Evolutionary conservation across 192 early-diverging fungal species (phyloP).

Genomic region (Gorgonomyces haynaldii): DNA sequence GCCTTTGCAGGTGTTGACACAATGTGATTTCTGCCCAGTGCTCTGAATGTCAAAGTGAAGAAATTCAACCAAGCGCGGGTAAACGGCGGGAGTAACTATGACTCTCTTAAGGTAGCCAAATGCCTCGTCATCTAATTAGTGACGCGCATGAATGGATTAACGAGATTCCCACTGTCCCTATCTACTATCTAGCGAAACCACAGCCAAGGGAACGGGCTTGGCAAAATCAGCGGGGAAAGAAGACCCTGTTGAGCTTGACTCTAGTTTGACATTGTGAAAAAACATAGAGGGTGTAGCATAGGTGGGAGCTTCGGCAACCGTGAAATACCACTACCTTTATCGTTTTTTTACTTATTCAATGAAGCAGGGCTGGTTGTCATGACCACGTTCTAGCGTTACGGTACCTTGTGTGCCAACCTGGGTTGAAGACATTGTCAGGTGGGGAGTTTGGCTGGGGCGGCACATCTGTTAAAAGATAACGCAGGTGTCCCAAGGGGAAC

Average conservation of each 20-base stretch:
- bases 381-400: conserved; percentile 21
- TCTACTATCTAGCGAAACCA: conserved; percentile 64
- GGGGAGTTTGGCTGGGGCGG: conserved; percentile 68
- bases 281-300: conserved; percentile 63
- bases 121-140: conserved; percentile 49
- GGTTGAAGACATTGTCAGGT: conserved; percentile 60
- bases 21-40: conserved; percentile 55
- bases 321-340: conserved; percentile 54
- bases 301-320: conserved; percentile 43
- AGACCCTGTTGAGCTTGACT: conserved; percentile 59
- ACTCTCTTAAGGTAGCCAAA: conserved; percentile 54
- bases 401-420: conserved; percentile 34
- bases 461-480: conserved; percentile 70
- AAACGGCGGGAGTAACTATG: conserved; percentile 73
- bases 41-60: conserved; percentile 79
- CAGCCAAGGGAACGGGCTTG: conserved; percentile 60
- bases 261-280: conserved; percentile 56
- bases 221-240: conserved; percentile 57
- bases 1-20: conserved; percentile 45
- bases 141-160: conserved; percentile 63
- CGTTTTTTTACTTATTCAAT: conserved; percentile 57
- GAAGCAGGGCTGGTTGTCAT: conserved; percentile 25
- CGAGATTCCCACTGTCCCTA: conserved; percentile 35
- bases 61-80: conserved; percentile 49
- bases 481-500: conserved; percentile 67